phyloP scores from a whole-genome alignment of 2,329 filamentous ascomycete genomes.

The Diaporthe batatas region DNA sequence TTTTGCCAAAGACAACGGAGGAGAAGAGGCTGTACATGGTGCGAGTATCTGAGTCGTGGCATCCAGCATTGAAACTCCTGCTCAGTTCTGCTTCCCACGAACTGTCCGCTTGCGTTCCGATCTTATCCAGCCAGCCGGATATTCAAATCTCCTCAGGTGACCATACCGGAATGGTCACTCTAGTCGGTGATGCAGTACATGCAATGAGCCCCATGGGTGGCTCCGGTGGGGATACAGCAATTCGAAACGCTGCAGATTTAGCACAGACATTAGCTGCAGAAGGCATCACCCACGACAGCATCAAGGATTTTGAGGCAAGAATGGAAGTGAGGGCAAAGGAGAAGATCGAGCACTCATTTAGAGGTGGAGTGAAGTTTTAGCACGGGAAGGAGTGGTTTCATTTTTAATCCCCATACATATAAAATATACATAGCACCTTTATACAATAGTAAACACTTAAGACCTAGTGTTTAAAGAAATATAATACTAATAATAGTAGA shows the following conservation, averaged over 20 bases:
- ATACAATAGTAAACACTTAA: too few species aligned
- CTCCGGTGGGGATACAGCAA: constrained; percentile 49
- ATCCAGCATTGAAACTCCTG: constrained; percentile 47
- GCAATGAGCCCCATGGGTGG: constrained; percentile 51
- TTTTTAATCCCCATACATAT: too few species aligned
- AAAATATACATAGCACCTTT: too few species aligned
- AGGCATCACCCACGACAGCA: constrained; percentile 42
- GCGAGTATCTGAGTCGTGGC: constrained; percentile 45
- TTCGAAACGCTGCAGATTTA: constrained; percentile 48
- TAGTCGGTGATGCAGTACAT: constrained; percentile 43
- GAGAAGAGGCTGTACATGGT: constrained; percentile 46
- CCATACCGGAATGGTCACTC: constrained; percentile 44
- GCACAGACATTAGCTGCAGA: constrained; percentile 45
- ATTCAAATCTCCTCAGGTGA: constrained; percentile 45
- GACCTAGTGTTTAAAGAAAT: too few species aligned
- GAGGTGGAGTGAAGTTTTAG: constrained; percentile 47
- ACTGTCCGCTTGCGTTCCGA: constrained; percentile 46
- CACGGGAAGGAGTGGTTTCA: too few species aligned
- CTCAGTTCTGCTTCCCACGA: constrained; percentile 46
- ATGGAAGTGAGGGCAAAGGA: constrained; percentile 47
- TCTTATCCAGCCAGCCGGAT: constrained; percentile 50
- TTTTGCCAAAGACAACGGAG: constrained; percentile 45
- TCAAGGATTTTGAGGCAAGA: constrained; percentile 46
- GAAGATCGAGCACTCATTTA: constrained; percentile 50
- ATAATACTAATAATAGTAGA: too few species aligned